Conservation (phyloP, 768 basidiomycete genomes). For the Obba rivulosa region DNA sequence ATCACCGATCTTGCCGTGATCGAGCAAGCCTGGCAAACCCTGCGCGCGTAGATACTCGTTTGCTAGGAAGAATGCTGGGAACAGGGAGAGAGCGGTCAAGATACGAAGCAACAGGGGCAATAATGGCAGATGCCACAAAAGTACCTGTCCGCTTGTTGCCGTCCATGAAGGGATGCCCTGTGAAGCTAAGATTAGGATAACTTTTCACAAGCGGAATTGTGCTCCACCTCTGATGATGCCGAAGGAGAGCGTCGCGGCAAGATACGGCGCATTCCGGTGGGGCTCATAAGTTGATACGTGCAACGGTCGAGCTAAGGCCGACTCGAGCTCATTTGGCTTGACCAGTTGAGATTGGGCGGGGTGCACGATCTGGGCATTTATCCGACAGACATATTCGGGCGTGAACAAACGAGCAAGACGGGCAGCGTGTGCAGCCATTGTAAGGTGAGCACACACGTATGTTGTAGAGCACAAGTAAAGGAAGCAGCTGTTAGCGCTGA, state of each 20-base stretch:
- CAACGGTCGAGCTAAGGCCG: constrained; percentile 23
- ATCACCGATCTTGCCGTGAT: constrained; percentile 12
- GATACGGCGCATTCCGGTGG: constrained; percentile 16
- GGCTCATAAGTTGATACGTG: constrained; percentile 25
- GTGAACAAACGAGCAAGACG: constrained; percentile 26
- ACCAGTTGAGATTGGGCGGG: constrained; percentile 23
- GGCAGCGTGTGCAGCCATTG: constrained; percentile 8
- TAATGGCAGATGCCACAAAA: neutral
- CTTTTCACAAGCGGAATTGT: neutral
- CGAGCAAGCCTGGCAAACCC: constrained; percentile 25
- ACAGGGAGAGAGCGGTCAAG: neutral
- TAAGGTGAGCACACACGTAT: neutral
- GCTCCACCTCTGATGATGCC: constrained; percentile 24
- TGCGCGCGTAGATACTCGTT: constrained; percentile 28
- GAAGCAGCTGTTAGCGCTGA: neutral
- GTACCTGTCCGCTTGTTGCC: constrained; percentile 26
- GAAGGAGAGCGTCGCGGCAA: constrained; percentile 27
- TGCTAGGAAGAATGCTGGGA: constrained; percentile 28
- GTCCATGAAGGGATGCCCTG: constrained; percentile 25
- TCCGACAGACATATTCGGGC: constrained; percentile 15
- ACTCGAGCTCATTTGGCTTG: constrained; percentile 30
- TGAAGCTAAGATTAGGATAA: neutral
- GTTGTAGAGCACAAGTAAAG: no score
- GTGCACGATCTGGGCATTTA: constrained; percentile 30
- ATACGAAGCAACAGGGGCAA: neutral